phyloP scores from a whole-genome alignment of 208 protist genomes.

The Leptomonas seymouri region DNA sequence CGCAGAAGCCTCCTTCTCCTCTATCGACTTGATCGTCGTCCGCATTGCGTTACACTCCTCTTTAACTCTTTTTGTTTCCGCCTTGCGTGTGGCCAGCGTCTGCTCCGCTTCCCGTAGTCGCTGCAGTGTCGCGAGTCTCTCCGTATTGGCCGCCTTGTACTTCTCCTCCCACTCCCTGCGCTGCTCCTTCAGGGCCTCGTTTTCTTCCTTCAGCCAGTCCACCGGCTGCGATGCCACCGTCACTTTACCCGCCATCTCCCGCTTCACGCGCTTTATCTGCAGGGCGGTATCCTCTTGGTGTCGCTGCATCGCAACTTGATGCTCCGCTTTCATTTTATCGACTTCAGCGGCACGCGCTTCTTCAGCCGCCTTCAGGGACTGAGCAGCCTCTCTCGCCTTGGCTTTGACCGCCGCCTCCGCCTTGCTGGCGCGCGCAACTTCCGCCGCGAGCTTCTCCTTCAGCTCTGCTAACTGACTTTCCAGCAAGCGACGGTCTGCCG shows the following conservation, averaged over 20 bases:
- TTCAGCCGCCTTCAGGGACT: background rate
- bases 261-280: slow-evolving; percentile 13
- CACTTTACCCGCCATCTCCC: slow-evolving; percentile 15
- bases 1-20: slow-evolving; percentile 25
- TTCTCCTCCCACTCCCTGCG: slow-evolving; percentile 23
- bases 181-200: slow-evolving; percentile 26
- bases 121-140: slow-evolving; percentile 17
- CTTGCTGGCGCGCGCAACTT: slow-evolving; percentile 1
- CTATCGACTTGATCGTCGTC: slow-evolving; percentile 3
- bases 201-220: slow-evolving; percentile 49
- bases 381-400: background rate
- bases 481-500: slow-evolving; percentile 11
- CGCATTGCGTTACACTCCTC: slow-evolving; percentile 21
- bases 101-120: slow-evolving; percentile 22
- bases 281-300: slow-evolving; percentile 14
- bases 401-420: slow-evolving; percentile 3
- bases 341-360: background rate
- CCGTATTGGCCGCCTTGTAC: slow-evolving; percentile 2
- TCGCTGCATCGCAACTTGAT: background rate
- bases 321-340: slow-evolving; percentile 5
- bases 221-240: slow-evolving; percentile 27
- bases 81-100: slow-evolving; percentile 5
- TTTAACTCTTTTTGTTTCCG: slow-evolving; percentile 21
- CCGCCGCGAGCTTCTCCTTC: slow-evolving; percentile 13
- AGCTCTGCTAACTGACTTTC: slow-evolving; percentile 6